Evolutionary conservation across 83 land plant species (phyloP).

Genomic region (Diphasiastrum complanatum): DNA sequence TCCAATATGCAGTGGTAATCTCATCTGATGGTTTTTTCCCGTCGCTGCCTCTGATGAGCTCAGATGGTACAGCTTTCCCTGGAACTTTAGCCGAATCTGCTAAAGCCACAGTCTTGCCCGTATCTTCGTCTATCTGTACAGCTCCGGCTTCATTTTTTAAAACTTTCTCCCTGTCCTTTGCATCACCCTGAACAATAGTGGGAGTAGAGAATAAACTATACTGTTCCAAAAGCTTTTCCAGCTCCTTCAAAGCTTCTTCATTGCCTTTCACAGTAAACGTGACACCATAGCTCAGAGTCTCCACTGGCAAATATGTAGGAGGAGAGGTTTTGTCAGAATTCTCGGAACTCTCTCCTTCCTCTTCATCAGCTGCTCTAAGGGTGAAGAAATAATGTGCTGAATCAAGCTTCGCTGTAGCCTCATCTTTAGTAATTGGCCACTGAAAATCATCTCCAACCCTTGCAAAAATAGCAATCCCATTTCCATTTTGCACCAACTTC

Average conservation of each 20-base stretch:
- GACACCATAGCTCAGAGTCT: constrained; percentile 15
- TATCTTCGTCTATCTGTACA: not conserved
- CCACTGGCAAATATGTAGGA: too few relatives aligned
- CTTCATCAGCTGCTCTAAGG: not conserved
- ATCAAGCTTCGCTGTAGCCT: constrained; percentile 58
- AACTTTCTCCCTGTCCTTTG: not conserved
- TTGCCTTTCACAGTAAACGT: constrained; percentile 7
- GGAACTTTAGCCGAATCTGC: not conserved
- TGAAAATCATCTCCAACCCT: constrained; percentile 47
- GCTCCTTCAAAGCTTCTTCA: not conserved
- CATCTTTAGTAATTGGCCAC: constrained; percentile 65
- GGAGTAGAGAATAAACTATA: constrained; percentile 20
- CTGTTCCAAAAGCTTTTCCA: constrained; percentile 17
- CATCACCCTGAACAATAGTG: not conserved
- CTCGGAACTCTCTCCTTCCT: constrained; percentile 5
- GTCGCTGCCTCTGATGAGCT: too few relatives aligned
- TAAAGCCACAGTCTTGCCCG: not conserved
- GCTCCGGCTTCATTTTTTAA: not conserved
- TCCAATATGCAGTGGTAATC: constrained; percentile 15
- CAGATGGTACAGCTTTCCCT: not conserved
- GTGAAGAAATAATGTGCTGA: constrained; percentile 3
- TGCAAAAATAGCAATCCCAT: constrained; percentile 46
- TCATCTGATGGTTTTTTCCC: constrained; percentile 9
- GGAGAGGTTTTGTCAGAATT: too few relatives aligned
- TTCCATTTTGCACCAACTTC: constrained; percentile 38